Percentiles rank a stretch among this genome's conserved stretches.
These are phyloP conservation scores for Yamadazyma jaroonii DNA, from an alignment of 1,139 yeast genomes.

Conservation along the genomic window DNA sequence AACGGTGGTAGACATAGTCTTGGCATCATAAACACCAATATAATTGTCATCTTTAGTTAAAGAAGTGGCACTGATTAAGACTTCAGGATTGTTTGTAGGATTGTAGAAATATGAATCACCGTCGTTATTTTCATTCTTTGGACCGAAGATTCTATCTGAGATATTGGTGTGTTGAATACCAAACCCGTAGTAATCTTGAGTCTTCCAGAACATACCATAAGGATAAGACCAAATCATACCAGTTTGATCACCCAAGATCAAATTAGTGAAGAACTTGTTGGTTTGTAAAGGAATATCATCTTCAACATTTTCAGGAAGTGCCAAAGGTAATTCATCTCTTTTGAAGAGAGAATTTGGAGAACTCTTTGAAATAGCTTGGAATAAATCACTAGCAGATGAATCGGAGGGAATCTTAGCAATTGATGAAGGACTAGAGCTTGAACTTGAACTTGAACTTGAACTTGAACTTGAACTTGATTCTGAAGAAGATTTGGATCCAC, in stretches of 20 bases:
- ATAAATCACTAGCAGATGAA: conserved; percentile 34
- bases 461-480: conserved; percentile 2
- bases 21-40: conserved; percentile 49
- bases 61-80: conserved; percentile 56
- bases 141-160: conserved; percentile 64
- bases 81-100: conserved; percentile 50
- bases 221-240: conserved; percentile 79
- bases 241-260: conserved; percentile 64
- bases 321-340: conserved; percentile 48
- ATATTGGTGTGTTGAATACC: conserved; percentile 67
- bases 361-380: conserved; percentile 45
- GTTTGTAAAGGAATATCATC: conserved; percentile 60
- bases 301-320: conserved; percentile 46
- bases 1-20: conserved; percentile 55
- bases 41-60: conserved; percentile 32
- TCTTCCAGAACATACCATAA: conserved; percentile 66
- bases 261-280: conserved; percentile 80
- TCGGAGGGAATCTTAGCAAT: conserved; percentile 8
- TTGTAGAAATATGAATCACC: conserved; percentile 46
- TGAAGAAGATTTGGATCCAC: not conserved
- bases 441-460: conserved; percentile 8
- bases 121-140: conserved; percentile 31
- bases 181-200: conserved; percentile 48
- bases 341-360: conserved; percentile 52
- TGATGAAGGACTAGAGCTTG: conserved; percentile 10